These are phyloP conservation scores for Agaricus bisporus DNA, from an alignment of 768 basidiomycete species.

Conservation along the genomic window DNA sequence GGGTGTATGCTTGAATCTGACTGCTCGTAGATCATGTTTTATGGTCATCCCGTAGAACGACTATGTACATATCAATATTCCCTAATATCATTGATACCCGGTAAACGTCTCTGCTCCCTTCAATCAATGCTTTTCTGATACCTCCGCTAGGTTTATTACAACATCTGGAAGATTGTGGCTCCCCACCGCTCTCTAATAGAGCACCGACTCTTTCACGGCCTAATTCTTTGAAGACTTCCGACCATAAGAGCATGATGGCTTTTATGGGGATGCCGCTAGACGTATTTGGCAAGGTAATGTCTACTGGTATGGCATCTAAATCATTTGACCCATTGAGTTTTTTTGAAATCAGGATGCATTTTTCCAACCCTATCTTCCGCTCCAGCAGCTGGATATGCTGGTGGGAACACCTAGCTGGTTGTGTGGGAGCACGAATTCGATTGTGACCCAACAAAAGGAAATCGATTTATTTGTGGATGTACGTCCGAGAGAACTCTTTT, in stretches of 20 bases:
- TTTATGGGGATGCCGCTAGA: slow-evolving; percentile 93
- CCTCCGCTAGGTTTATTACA: slow-evolving; percentile 66
- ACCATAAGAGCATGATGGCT: slow-evolving; percentile 84
- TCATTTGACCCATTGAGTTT: neutral
- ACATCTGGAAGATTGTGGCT: slow-evolving; percentile 86
- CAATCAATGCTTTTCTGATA: neutral
- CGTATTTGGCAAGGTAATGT: slow-evolving; percentile 77
- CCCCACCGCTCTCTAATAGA: slow-evolving; percentile 70
- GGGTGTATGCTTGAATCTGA: neutral
- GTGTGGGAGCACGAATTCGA: slow-evolving; percentile 92
- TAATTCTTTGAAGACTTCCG: slow-evolving; percentile 80
- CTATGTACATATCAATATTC: slow-evolving; percentile 98
- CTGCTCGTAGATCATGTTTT: slow-evolving; percentile 80
- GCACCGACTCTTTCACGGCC: slow-evolving; percentile 56
- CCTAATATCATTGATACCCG: slow-evolving; percentile 87
- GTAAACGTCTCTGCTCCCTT: slow-evolving; percentile 31
- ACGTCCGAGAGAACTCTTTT: slow-evolving; percentile 12
- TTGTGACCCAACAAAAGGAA: slow-evolving; percentile 89
- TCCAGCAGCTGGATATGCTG: slow-evolving; percentile 91
- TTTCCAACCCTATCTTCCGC: slow-evolving; percentile 95
- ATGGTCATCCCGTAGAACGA: slow-evolving; percentile 91
- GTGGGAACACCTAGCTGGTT: slow-evolving; percentile 79
- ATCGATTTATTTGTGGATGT: slow-evolving; percentile 91
- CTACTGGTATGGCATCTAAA: neutral
- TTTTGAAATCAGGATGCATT: slow-evolving; percentile 65